Conservation (phyloP, 2,329 filamentous ascomycete genomes). For the Cladosporium colombiae region DNA sequence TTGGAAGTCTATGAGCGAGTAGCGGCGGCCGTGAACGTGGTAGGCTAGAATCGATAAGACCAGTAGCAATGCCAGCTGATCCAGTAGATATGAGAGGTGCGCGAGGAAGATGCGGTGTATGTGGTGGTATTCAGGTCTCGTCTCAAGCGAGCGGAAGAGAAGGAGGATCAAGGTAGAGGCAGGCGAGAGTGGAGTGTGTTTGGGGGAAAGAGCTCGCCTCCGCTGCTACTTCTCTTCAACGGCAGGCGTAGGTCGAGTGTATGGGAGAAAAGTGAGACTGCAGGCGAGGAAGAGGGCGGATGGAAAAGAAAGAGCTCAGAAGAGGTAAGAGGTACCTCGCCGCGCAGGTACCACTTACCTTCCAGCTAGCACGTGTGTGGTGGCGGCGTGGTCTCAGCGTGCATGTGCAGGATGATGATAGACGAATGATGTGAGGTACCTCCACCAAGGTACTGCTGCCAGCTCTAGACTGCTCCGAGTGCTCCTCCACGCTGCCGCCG, state of each 20-base stretch:
- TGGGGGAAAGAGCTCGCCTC: slow-evolving; percentile 4
- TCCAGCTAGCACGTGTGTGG: slow-evolving; percentile 3
- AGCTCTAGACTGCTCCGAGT: background rate
- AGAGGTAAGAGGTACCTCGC: background rate
- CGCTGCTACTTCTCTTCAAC: slow-evolving; percentile 15
- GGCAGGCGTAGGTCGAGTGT: background rate
- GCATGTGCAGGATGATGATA: slow-evolving; percentile 14
- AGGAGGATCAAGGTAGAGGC: slow-evolving; percentile 5
- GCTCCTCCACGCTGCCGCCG: background rate
- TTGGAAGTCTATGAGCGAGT: background rate
- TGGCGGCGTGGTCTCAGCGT: slow-evolving; percentile 12
- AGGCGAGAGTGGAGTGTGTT: slow-evolving; percentile 8
- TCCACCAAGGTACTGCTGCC: slow-evolving; percentile 10
- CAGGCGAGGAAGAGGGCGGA: slow-evolving; percentile 11
- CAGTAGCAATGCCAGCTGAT: slow-evolving; percentile 19
- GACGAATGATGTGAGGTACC: background rate
- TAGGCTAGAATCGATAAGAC: background rate
- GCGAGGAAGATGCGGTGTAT: slow-evolving; percentile 9
- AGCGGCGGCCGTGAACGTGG: background rate
- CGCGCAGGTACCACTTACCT: slow-evolving; percentile 15
- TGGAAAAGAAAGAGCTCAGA: slow-evolving; percentile 5
- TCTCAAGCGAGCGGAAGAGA: slow-evolving; percentile 3
- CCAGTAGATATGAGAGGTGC: slow-evolving; percentile 1
- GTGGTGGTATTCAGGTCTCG: background rate
- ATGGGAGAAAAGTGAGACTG: slow-evolving; percentile 1